Conservation (phyloP, 1,284 basidiomycete species). For the Ganoderma sinense region DNA sequence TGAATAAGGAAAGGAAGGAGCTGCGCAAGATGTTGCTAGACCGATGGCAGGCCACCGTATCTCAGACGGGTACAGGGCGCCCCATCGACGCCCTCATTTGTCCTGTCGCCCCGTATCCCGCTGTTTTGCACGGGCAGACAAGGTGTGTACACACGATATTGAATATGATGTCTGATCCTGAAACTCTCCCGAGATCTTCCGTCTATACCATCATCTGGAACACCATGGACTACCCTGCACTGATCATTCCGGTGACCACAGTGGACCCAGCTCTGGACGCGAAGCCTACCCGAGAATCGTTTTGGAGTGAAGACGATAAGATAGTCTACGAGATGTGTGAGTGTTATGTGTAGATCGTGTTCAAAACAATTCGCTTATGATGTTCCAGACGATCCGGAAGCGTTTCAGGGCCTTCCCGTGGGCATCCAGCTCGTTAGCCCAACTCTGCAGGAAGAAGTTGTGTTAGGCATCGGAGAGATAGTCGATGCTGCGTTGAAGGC, state of each 20-base stretch:
- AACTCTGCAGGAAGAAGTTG: slow-evolving; percentile 58
- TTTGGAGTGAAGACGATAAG: slow-evolving; percentile 51
- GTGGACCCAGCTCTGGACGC: slow-evolving; percentile 60
- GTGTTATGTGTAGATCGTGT: slow-evolving; percentile 32
- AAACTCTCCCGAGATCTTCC: slow-evolving; percentile 17
- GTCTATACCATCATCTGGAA: slow-evolving; percentile 68
- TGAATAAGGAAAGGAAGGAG: slow-evolving; percentile 53
- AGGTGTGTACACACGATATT: slow-evolving; percentile 42
- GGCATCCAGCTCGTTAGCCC: slow-evolving; percentile 58
- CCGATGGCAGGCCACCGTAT: slow-evolving; percentile 61
- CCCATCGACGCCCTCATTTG: slow-evolving; percentile 71
- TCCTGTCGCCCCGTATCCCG: slow-evolving; percentile 59
- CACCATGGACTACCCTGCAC: slow-evolving; percentile 69
- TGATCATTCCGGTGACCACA: slow-evolving; percentile 72
- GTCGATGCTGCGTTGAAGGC: slow-evolving; percentile 44
- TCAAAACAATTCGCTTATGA: slow-evolving; percentile 48
- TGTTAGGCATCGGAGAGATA: slow-evolving; percentile 49
- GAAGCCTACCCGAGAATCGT: slow-evolving; percentile 47
- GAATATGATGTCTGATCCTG: neutral
- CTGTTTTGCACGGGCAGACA: slow-evolving; percentile 61
- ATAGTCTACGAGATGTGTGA: slow-evolving; percentile 53
- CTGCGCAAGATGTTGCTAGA: slow-evolving; percentile 59
- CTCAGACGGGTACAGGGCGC: slow-evolving; percentile 61
- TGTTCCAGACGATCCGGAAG: slow-evolving; percentile 51
- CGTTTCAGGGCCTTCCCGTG: slow-evolving; percentile 55